Conservation (phyloP, 2,329 filamentous ascomycete species). For the Cladobotryum protrusum region DNA sequence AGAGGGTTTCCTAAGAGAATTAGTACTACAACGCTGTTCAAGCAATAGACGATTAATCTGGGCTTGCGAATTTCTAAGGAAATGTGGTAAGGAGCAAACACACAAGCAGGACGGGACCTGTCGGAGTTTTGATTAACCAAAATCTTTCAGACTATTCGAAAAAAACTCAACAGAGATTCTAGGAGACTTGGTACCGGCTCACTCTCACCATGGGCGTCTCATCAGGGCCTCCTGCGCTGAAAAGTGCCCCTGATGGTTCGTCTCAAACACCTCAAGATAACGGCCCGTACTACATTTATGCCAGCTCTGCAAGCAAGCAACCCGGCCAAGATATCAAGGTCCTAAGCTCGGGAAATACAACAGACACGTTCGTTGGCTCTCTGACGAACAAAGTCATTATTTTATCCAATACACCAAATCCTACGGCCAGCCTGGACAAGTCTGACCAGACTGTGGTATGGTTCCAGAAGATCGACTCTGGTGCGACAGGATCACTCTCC, state of each 20-base stretch:
- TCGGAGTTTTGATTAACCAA: not conserved
- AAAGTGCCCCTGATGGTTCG: not conserved
- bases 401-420: not conserved
- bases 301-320: slow-evolving; percentile 6
- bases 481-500: not conserved
- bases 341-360: not conserved
- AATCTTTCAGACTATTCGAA: not conserved
- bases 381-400: slow-evolving; percentile 7
- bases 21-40: not conserved
- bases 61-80: not conserved
- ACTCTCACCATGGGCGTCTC: slow-evolving; percentile 2
- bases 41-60: not conserved
- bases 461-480: slow-evolving; percentile 6
- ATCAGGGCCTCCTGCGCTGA: not conserved
- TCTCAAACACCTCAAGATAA: not conserved
- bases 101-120: not conserved
- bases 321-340: not conserved
- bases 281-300: slow-evolving; percentile 5
- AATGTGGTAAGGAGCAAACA: not conserved
- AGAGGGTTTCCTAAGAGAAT: too few relatives aligned
- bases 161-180: not conserved
- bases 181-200: too few relatives aligned
- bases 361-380: slow-evolving; percentile 6
- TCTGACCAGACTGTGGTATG: slow-evolving; percentile 7
- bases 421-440: slow-evolving; percentile 1